phyloP scores from a whole-genome alignment of 257 asterid genomes.

The Capsicum pubescens region DNA sequence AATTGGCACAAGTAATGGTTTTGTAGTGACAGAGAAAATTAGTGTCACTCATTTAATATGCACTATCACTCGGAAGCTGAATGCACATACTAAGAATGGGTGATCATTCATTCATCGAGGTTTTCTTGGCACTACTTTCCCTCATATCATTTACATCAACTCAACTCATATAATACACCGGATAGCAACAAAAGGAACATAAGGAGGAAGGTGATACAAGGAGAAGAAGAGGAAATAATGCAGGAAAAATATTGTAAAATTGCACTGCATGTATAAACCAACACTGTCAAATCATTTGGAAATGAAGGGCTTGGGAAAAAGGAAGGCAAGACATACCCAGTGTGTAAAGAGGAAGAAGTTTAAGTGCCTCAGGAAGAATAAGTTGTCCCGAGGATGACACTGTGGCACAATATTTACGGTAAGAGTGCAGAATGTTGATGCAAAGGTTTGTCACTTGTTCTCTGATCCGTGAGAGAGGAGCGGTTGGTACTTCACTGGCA shows the following conservation, averaged over 20 bases:
- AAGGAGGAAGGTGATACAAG: slow-evolving; percentile 9
- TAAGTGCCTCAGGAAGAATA: slow-evolving; percentile 97
- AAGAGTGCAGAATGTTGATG: slow-evolving; percentile 86
- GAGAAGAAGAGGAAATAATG: background rate
- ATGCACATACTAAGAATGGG: slow-evolving; percentile 3
- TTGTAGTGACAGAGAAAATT: background rate
- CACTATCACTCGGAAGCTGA: background rate
- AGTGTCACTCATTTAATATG: background rate
- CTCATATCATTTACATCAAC: background rate
- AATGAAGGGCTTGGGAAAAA: background rate
- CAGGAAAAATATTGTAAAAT: background rate
- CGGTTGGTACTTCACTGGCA: slow-evolving; percentile 83
- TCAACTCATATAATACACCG: background rate
- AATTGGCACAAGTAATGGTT: background rate
- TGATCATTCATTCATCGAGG: slow-evolving; percentile 19
- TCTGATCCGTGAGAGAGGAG: slow-evolving; percentile 77
- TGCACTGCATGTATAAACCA: slow-evolving; percentile 20
- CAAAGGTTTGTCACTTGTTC: slow-evolving; percentile 90
- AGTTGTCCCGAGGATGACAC: slow-evolving; percentile 96
- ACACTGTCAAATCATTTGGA: background rate
- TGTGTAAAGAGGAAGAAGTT: slow-evolving; percentile 86
- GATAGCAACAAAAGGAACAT: slow-evolving; percentile 8
- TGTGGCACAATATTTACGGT: slow-evolving; percentile 95
- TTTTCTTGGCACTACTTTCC: slow-evolving; percentile 3
- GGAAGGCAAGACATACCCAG: slow-evolving; percentile 67